Evolutionary conservation across 106 monocot species (phyloP).

Genomic region (Dioscorea zingiberensis): DNA sequence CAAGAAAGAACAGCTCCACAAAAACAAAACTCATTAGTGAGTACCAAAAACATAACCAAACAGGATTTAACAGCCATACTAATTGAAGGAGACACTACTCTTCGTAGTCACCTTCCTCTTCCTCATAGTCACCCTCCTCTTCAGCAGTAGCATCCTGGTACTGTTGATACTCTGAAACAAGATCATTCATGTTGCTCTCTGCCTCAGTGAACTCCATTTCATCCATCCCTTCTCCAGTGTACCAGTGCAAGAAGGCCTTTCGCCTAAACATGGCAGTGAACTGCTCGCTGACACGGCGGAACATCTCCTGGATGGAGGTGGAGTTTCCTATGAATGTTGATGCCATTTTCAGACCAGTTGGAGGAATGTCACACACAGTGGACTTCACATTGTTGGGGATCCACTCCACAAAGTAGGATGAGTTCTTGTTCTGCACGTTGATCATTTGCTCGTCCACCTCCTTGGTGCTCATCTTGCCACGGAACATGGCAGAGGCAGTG

Average conservation of each 20-base stretch:
- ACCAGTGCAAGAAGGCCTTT: slow-evolving; percentile 60
- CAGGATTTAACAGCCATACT: too few species aligned
- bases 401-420: slow-evolving; percentile 17
- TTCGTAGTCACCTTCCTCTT: not conserved
- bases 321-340: slow-evolving; percentile 25
- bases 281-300: slow-evolving; percentile 51
- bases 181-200: slow-evolving; percentile 54
- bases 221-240: slow-evolving; percentile 50
- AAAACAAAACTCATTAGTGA: too few species aligned
- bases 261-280: slow-evolving; percentile 50
- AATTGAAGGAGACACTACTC: too few species aligned
- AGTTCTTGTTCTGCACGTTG: slow-evolving; percentile 17
- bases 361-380: slow-evolving; percentile 17
- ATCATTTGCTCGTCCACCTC: slow-evolving; percentile 18
- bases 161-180: slow-evolving; percentile 53
- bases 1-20: too few species aligned
- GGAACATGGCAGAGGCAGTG: slow-evolving; percentile 58
- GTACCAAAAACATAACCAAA: too few species aligned
- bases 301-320: slow-evolving; percentile 49
- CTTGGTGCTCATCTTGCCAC: slow-evolving; percentile 27
- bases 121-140: slow-evolving; percentile 3
- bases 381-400: slow-evolving; percentile 16
- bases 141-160: slow-evolving; percentile 40
- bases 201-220: slow-evolving; percentile 62
- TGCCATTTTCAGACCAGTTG: slow-evolving; percentile 23